Evolutionary conservation across 352 stramenopile genomes (phyloP), one percentile per base, ranked within the genome.

Genomic region (Pythium oligandrum): DNA sequence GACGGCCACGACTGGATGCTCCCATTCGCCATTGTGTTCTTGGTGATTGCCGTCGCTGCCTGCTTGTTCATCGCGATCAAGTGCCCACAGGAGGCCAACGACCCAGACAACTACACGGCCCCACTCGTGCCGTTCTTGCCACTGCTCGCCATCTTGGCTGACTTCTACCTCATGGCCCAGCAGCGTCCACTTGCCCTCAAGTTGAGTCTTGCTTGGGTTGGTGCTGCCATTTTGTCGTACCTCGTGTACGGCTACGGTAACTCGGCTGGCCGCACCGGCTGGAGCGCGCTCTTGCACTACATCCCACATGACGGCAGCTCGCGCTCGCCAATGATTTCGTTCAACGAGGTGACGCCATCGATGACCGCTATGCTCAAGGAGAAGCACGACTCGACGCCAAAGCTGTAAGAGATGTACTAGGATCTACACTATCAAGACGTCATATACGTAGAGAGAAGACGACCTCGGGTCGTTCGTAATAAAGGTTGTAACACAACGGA

Each of bases 221-320:
- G 42, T 10, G 72, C 66, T 4, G 81, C 64, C 8, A 70, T 87
- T 5, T 8, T 93, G 4, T 88, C 82, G 53, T 90, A 93, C 66
- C 86, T 90, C 40, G 62, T 70, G 8, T 93, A 93, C 56, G 82
- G 82, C 49, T 93, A 87, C 65, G 61, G 61, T 48, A 71, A 86
- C 67, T 78, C 75, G 30, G 75, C 74, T 3, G 78, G 77, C 35
- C 79, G 77, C 54, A 78, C 70, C 1, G 77, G 71, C 11, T 92
- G 81, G 81, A 75, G 65, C 47, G 53, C 66, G 36, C 53, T 88
- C 43, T 49, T 90, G 36, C 70, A 73, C 36, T 73, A 68, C 36
- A 53, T 84, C 11, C 74, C 77, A 9, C 60, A 63, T 35, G 66
- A 79, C 44, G 38, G 48, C 53, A 26, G 17, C 11, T 45, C 56